These are phyloP conservation scores for Fistulina hepatica DNA, from an alignment of 1,284 basidiomycete genomes.

Conservation along the genomic window DNA sequence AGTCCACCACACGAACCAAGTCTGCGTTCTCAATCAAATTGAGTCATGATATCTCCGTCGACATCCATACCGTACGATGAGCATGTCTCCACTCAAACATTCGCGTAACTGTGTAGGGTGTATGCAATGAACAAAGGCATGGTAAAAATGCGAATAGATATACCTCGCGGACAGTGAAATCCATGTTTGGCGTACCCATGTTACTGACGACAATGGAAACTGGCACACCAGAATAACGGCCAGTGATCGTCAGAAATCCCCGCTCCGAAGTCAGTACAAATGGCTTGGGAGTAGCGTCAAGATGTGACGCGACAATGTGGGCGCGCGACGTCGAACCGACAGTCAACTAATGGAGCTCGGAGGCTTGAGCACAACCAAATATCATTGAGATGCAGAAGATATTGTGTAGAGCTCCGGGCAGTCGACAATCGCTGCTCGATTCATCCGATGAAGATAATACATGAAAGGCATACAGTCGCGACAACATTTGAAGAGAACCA, in stretches of 20 bases:
- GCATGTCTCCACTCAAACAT: conserved; percentile 67
- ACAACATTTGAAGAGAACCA: too few species aligned
- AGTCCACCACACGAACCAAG: conserved; percentile 76
- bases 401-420: too few species aligned
- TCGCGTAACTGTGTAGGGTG: too few species aligned
- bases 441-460: background rate
- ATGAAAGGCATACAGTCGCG: background rate
- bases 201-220: conserved; percentile 73
- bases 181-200: conserved; percentile 70
- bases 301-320: conserved; percentile 41
- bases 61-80: conserved; percentile 52
- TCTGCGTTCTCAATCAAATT: conserved; percentile 27
- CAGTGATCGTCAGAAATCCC: conserved; percentile 74
- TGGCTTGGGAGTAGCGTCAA: conserved; percentile 47
- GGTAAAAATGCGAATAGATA: too few species aligned
- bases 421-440: conserved; percentile 1
- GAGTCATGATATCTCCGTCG: conserved; percentile 8
- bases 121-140: too few species aligned
- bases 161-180: conserved; percentile 84
- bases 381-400: background rate
- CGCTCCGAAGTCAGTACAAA: conserved; percentile 64
- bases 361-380: conserved; percentile 1
- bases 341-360: conserved; percentile 41
- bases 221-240: conserved; percentile 57
- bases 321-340: conserved; percentile 70